Evolutionary conservation across 805 yeast species (phyloP), one percentile per base, ranked within the genome.

Genomic region (Jamesozyma gamospora): DNA sequence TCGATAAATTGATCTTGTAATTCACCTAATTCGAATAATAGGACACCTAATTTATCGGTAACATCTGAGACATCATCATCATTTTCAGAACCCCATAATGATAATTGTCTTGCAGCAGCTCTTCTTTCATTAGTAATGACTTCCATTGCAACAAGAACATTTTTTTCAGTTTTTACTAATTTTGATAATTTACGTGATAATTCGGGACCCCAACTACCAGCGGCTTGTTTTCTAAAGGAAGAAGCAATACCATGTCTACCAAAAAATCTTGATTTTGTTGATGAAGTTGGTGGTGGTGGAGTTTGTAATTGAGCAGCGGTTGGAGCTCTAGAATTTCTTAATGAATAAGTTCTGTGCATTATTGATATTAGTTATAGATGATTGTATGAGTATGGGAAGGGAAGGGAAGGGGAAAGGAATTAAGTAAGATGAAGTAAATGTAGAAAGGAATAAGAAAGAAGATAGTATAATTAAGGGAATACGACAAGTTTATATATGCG

Each of bases 1-100:
- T 92, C 98, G 61, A 90, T 86, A 75, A 85, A 88, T 66, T 86
- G 95, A 69, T 92, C 97, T 72, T 90, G 97, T 59, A 92, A 77
- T 74, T 90, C 97, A 67, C 95, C 96, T 61, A 92, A 76, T 73
- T 90, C 97, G 70, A 80, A 90, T 58, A 92, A 78, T 50, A 90
- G 73, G 41, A 90, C 96, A 62, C 97, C 97, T 63, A 90, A 76
- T 69, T 92, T 88, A 69, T 90, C 98, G 52, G 97, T 90, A 49
- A 90, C 87, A 65, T 90, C 97, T 46, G 92, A 79, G 41, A 90
- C 95, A 58, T 90, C 98, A 58, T 90, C 97, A 63, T 90, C 97
- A 62, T 88, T 87, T 61, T 82, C 94, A 65, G 84, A 95, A 70
- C 98, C 98, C 98, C 98, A 90, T 52, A 81, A 64, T 28, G 96